These are phyloP conservation scores for Scleroderma citrinum DNA, from an alignment of 768 basidiomycete genomes.

Conservation along the genomic window DNA sequence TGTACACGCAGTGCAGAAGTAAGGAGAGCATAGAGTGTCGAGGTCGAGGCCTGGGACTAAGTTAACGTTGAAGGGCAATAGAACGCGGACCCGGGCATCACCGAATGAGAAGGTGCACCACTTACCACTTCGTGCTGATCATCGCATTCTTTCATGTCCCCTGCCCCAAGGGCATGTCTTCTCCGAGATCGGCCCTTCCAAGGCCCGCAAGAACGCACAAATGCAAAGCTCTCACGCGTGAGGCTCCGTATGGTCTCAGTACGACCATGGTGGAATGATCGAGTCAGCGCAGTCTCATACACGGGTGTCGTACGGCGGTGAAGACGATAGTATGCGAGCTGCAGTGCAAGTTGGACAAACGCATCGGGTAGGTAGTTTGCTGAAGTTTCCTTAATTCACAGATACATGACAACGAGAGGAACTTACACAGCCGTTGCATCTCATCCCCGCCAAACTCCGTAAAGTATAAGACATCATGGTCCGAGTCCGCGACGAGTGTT, in stretches of 20 bases:
- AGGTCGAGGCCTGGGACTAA: slow-evolving; percentile 7
- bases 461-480: slow-evolving; percentile 80
- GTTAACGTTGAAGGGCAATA: slow-evolving; percentile 1
- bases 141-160: not conserved
- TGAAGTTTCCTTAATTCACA: too few relatives aligned
- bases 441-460: slow-evolving; percentile 79
- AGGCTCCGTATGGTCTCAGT: slow-evolving; percentile 86
- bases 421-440: slow-evolving; percentile 72
- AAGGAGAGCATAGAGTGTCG: slow-evolving; percentile 44
- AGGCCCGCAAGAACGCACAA: slow-evolving; percentile 25
- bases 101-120: not conserved
- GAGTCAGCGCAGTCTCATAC: slow-evolving; percentile 89
- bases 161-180: not conserved
- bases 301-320: slow-evolving; percentile 77
- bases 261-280: slow-evolving; percentile 80
- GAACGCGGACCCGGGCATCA: slow-evolving; percentile 30
- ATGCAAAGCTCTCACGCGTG: slow-evolving; percentile 65
- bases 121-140: not conserved
- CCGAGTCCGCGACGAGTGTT: slow-evolving; percentile 69
- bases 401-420: too few relatives aligned
- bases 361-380: slow-evolving; percentile 69
- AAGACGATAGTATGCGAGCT: slow-evolving; percentile 84
- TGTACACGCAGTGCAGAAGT: slow-evolving; percentile 70
- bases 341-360: slow-evolving; percentile 86
- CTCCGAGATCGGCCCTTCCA: slow-evolving; percentile 10